Base-by-base conservation (phyloP, 78 protist species). In the Dictyostelium brefeldianum region DNA sequence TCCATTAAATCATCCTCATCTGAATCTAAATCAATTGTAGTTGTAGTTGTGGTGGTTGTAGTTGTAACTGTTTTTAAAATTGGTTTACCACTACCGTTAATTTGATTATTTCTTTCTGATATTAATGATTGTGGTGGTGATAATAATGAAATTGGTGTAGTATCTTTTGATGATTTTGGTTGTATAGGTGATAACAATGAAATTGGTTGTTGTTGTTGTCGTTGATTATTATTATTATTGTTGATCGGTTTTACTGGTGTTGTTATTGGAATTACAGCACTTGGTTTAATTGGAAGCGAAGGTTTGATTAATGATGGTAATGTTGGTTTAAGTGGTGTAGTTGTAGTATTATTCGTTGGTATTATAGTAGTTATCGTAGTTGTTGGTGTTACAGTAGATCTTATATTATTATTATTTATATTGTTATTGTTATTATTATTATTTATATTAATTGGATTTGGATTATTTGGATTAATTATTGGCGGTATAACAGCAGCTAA, bases 371-470 rank as follows among this genome's bases (percentile, higher is more conserved):
- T 22, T 20, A 10, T 62, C 46, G 46, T 31, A n/a, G 29, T 67
- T 14, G 48, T 70, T 70, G 78, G 47, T 29, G 8, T 65, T 71
- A 41, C 43, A 25, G 31, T 17, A 5, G 46, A 7, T 25, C n/a
- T 36, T 69, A 15, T 74, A 74, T 74, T 74, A 47, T 22, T 47
- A 11, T 11, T 47, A 48, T 25, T 75, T 48, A 48, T 74, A 75
- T 75, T 75, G n/a, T 43, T 75, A 75, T 48, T 75, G 48, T 74
- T 75, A 75, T 22, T 74, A 74, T 74, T 74, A 74, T 47, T 74
- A 75, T 75, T 75, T 48, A 22, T 75, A 75, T 75, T 75, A 75
- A 22, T 75, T 48, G 22, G 47, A 22, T 25, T 48, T 11, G 10
- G 47, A 50, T 50, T 75, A 50, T 75, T 75, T 10, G 17, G 48